Evolutionary conservation across 768 basidiomycete species (phyloP).

Genomic region (Boletus eberwhitei): DNA sequence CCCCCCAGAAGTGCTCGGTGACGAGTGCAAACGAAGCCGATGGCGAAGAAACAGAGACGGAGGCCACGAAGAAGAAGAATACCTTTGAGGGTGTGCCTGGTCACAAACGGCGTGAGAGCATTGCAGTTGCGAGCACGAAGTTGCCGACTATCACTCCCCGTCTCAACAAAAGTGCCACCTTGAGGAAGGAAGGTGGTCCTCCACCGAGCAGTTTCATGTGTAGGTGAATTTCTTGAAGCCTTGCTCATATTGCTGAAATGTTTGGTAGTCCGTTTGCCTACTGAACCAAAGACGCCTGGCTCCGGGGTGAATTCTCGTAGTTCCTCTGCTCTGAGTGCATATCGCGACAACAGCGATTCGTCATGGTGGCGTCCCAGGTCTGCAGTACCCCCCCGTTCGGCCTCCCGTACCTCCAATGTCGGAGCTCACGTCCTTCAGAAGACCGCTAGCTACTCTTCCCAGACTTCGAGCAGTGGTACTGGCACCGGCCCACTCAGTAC

Average conservation of each 20-base stretch:
- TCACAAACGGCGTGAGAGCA: constrained; percentile 75
- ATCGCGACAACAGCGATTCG: constrained; percentile 17
- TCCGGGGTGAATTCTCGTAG: constrained; percentile 37
- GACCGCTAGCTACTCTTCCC: constrained; percentile 21
- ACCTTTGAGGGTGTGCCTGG: constrained; percentile 82
- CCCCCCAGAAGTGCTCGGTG: constrained; percentile 8
- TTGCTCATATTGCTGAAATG: neutral
- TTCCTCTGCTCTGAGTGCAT: constrained; percentile 37
- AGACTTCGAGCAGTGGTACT: constrained; percentile 25
- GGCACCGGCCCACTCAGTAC: constrained; percentile 29
- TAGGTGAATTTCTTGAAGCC: constrained; percentile 35
- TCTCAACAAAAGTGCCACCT: constrained; percentile 41
- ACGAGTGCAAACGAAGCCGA: constrained; percentile 28
- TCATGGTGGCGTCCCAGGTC: constrained; percentile 18
- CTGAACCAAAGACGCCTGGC: constrained; percentile 41
- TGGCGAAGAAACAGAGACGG: constrained; percentile 28
- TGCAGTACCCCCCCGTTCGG: constrained; percentile 35
- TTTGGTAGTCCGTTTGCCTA: constrained; percentile 45
- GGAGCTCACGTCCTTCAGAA: constrained; percentile 15
- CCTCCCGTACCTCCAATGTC: constrained; percentile 38
- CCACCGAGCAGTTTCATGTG: constrained; percentile 71
- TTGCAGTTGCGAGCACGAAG: constrained; percentile 58
- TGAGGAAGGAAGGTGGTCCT: constrained; percentile 44
- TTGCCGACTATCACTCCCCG: constrained; percentile 44
- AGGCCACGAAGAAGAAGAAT: constrained; percentile 32